Base-by-base conservation (phyloP, 139 green algal species). In the Chlamydomonas incerta region DNA sequence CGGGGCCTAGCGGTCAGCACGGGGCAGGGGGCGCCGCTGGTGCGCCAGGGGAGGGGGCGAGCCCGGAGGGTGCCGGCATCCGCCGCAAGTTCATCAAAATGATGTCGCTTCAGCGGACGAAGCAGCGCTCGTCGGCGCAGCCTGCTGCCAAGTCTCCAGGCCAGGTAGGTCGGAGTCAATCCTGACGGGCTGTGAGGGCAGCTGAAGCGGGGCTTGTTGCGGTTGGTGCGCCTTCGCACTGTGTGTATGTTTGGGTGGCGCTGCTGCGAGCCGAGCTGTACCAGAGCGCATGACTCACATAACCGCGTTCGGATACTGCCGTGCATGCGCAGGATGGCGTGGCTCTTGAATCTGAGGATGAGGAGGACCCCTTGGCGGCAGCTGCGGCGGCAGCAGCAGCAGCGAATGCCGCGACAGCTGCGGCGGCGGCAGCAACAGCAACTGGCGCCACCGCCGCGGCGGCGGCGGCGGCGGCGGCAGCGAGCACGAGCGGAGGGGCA, bases 61-160 rank as follows among this genome's bases (percentile, higher is more conserved):
- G 4, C 10, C 1, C 34, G 29, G 35, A 52, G 35, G 79, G 47
- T 1, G 37, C 79, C 3, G 79, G 79, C 23, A 85, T 85, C 23
- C 79, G 79, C 15, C 13, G 18, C 31, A 85, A 76, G 66, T 33
- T 85, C 66, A 85, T 76, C 18, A 85, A 85, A 21, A 85, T 85
- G 47, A 85, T 85, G 1, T 85, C 79, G 0, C 35, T 85, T 0
- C 79, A 85, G 79, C 47, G 66, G 31, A 21, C 47, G 0, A 75
- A 75, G 67, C 65, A 52, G 79, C 79, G 77, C 14, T 31, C 58
- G 14, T 28, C 57, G 20, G 58, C 29, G 3, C 0, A 6, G 3
- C 52, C 21, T 9, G 23, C 58, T 50, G 41, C 41, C 6, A 50
- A 50, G 41, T 50, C 41, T 50, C 41, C 41, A 8, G 41, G 41